A percentile compares a stretch with the other conserved stretches of the same genome.
These are phyloP conservation scores for Tephrocybe sp. DNA, from an alignment of 768 basidiomycete genomes.

Conservation along the genomic window DNA sequence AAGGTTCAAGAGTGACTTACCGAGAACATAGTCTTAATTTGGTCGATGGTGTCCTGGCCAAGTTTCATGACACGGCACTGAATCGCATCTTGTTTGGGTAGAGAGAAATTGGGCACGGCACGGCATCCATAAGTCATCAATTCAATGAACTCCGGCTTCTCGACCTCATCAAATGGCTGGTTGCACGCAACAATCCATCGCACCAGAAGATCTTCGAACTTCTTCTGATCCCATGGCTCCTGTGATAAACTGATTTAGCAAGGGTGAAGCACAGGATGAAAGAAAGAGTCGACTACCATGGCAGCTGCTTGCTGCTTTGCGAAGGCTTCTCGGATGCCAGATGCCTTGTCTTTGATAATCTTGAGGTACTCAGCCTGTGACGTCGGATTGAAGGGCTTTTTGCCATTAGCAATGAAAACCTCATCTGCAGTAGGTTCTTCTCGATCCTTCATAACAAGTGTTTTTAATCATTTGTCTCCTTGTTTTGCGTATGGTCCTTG, in stretches of 20 bases:
- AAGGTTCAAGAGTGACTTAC: not conserved
- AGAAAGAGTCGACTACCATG: no score
- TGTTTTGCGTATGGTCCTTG: no score
- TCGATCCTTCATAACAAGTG: slow-evolving; percentile 9
- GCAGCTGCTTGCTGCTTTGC: slow-evolving; percentile 15
- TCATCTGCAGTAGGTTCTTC: slow-evolving; percentile 8
- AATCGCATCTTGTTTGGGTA: not conserved
- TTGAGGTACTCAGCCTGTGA: slow-evolving; percentile 4
- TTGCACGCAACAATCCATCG: slow-evolving; percentile 11
- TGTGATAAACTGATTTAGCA: no score
- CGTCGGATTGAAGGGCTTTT: slow-evolving; percentile 2
- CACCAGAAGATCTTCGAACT: slow-evolving; percentile 3
- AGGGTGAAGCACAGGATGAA: no score
- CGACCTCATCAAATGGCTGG: slow-evolving; percentile 22
- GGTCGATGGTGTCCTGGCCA: not conserved
- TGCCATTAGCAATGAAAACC: slow-evolving; percentile 8
- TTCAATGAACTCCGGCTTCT: slow-evolving; percentile 15
- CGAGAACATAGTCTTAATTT: slow-evolving; percentile 3
- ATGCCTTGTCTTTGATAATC: slow-evolving; percentile 14
- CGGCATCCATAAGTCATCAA: slow-evolving; percentile 18
- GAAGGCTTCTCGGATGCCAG: slow-evolving; percentile 19
- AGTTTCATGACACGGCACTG: not conserved
- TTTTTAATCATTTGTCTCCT: no score
- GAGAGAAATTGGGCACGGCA: not conserved
- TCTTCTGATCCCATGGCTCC: slow-evolving; percentile 6